Percentiles rank a stretch among this genome's conserved stretches.
phyloP scores from a whole-genome alignment of 108 stramenopile genomes.

The Thalassiosira profunda region DNA sequence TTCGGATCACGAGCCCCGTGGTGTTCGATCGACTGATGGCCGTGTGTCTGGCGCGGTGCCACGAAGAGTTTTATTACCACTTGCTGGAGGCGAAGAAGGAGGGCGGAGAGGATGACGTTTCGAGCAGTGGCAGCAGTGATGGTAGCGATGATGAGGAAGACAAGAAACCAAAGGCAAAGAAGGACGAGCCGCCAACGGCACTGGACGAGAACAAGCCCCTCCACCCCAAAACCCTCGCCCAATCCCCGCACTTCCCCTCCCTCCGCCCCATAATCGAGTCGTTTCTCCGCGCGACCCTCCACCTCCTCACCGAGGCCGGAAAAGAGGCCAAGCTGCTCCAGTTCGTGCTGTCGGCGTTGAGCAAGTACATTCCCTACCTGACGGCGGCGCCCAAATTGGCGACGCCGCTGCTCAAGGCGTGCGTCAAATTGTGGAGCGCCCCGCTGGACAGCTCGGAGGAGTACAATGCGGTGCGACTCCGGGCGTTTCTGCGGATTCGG shows the following conservation, averaged over 20 bases:
- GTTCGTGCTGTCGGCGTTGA: slow-evolving; percentile 72
- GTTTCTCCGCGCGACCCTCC: slow-evolving; percentile 75
- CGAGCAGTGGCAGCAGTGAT: slow-evolving; percentile 20
- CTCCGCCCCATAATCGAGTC: slow-evolving; percentile 64
- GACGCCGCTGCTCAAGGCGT: slow-evolving; percentile 69
- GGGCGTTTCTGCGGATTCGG: slow-evolving; percentile 94
- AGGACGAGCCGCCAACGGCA: too few relatives aligned
- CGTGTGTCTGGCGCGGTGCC: slow-evolving; percentile 60
- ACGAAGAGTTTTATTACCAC: slow-evolving; percentile 80
- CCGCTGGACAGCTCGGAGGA: slow-evolving; percentile 79
- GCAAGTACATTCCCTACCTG: slow-evolving; percentile 84
- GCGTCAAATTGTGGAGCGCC: slow-evolving; percentile 84
- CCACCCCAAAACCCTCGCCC: slow-evolving; percentile 67
- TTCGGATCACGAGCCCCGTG: slow-evolving; percentile 69
- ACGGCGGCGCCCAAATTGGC: slow-evolving; percentile 85
- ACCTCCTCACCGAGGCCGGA: slow-evolving; percentile 74
- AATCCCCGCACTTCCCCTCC: slow-evolving; percentile 59
- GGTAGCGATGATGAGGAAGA: slow-evolving; percentile 36
- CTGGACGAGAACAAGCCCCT: slow-evolving; percentile 77
- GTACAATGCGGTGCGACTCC: slow-evolving; percentile 88
- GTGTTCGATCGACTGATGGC: slow-evolving; percentile 87
- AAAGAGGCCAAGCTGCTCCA: slow-evolving; percentile 83
- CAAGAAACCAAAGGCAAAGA: too few relatives aligned
- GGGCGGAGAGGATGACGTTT: slow-evolving; percentile 36
- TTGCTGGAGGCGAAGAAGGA: slow-evolving; percentile 55